These are phyloP conservation scores for Candida insectorum DNA, from an alignment of 805 yeast genomes.

Conservation along the genomic window DNA sequence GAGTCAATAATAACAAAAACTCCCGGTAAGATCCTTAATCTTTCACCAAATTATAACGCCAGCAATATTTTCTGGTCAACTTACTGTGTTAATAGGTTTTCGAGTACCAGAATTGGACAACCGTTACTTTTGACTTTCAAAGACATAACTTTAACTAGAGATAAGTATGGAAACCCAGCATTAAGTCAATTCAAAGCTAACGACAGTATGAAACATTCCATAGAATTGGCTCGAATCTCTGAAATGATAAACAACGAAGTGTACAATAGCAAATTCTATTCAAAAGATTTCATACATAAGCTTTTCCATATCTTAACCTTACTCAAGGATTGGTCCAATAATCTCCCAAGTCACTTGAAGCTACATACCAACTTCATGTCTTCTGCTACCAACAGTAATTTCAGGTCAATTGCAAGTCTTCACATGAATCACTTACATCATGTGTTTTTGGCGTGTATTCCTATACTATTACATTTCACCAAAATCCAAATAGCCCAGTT, in stretches of 20 bases:
- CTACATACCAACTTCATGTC: constrained; percentile 10
- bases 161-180: background rate
- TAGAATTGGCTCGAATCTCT: constrained; percentile 22
- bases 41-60: constrained; percentile 5
- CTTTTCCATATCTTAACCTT: constrained; percentile 13
- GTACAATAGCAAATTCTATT: constrained; percentile 15
- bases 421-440: constrained; percentile 29
- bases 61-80: constrained; percentile 23
- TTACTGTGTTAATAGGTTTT: constrained; percentile 24
- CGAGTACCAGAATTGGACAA: constrained; percentile 22
- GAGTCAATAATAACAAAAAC: constrained; percentile 8
- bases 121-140: constrained; percentile 18
- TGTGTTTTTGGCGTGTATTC: constrained; percentile 23
- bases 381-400: constrained; percentile 7
- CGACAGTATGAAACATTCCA: constrained; percentile 14
- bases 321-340: constrained; percentile 20
- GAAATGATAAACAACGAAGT: constrained; percentile 21
- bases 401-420: constrained; percentile 20
- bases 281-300: constrained; percentile 15
- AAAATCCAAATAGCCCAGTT: constrained; percentile 14
- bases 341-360: constrained; percentile 17
- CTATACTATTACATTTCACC: constrained; percentile 21
- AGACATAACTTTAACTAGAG: constrained; percentile 15
- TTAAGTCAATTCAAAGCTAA: background rate
- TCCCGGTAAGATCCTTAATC: constrained; percentile 1